phyloP scores from a whole-genome alignment of 306 rosid genomes.

The Cucurbita argyrosperma region DNA sequence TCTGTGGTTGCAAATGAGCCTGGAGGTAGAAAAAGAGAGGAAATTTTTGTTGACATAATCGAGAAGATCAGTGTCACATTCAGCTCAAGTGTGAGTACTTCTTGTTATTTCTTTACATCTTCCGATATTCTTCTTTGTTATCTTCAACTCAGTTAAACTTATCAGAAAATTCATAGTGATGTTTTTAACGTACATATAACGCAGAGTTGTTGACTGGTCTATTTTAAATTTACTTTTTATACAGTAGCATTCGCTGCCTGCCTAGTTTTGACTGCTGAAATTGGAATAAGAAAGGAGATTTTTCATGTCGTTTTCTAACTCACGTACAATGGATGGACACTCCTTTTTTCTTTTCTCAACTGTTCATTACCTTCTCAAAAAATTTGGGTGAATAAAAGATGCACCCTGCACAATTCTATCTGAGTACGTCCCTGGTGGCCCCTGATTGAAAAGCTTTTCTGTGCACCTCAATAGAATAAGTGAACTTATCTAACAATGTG shows the following conservation, averaged over 20 bases:
- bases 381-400: not conserved
- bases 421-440: not conserved
- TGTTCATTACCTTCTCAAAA: not conserved
- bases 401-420: not conserved
- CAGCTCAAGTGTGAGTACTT: conserved; percentile 73
- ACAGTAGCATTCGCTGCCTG: not conserved
- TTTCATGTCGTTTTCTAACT: not conserved
- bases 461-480: not conserved
- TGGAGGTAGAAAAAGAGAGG: conserved; percentile 86
- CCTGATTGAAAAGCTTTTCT: not conserved
- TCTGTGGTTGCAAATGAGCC: conserved; percentile 88
- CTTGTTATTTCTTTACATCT: not conserved
- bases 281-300: not conserved
- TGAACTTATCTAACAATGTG: not conserved
- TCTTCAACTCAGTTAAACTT: not conserved
- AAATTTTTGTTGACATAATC: conserved; percentile 81
- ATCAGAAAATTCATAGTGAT: not conserved
- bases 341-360: not conserved
- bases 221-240: not conserved
- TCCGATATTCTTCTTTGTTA: not conserved
- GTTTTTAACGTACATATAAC: not conserved
- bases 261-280: not conserved
- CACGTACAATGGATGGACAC: not conserved
- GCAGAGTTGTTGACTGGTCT: not conserved
- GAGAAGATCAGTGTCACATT: conserved; percentile 93